Evolutionary conservation across 2,329 filamentous ascomycete genomes (phyloP), one percentile per base, ranked within the genome.

Genomic region (Hymenotorrendiella dingleyae): DNA sequence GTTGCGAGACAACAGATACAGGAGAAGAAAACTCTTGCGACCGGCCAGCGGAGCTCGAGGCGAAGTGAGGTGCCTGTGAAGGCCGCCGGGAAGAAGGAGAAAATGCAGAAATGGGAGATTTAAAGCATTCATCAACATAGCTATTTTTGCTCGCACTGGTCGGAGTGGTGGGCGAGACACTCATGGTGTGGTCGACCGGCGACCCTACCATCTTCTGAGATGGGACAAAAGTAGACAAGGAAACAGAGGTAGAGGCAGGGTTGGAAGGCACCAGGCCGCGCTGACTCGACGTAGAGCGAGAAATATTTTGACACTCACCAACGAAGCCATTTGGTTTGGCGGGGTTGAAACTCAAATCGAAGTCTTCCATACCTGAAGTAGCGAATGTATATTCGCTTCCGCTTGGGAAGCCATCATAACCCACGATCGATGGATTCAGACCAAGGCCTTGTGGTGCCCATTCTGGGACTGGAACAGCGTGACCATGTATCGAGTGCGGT

Each of bases 281-380:
- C 52, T 55, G 56, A 62, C 41, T 54, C 48, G 54, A 48, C 46
- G 49, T 50, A 55, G 54, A 59, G 55, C 54, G 60, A 63, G 60
- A 64, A 60, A 63, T 47, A 47, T 56, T 59, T 54, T 58, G 46
- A 56, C 45, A 69, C 66, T 68, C 61, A 70, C 67, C 67, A 61
- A 69, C 67, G 62, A 64, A 69, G 52, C 57, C 59, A 54, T 64
- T 62, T 17, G 64, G 55, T 47, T 69, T 64, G 47, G 67, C 63
- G 24, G 63, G 44, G 51, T 52, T 62, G 50, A 68, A 63, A 16
- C 62, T 56, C 53, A 59, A 54, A 54, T 52, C 53, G 45, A 62
- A 61, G 19, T 62, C 59, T 50, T 62, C 60, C 56, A 61, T 59
- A 60, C 60, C 57, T 56, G 58, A 41, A 45, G 52, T 22, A 42